Base-by-base conservation (phyloP, 495 filamentous ascomycete genomes). In the Geoglossum glabrum region DNA sequence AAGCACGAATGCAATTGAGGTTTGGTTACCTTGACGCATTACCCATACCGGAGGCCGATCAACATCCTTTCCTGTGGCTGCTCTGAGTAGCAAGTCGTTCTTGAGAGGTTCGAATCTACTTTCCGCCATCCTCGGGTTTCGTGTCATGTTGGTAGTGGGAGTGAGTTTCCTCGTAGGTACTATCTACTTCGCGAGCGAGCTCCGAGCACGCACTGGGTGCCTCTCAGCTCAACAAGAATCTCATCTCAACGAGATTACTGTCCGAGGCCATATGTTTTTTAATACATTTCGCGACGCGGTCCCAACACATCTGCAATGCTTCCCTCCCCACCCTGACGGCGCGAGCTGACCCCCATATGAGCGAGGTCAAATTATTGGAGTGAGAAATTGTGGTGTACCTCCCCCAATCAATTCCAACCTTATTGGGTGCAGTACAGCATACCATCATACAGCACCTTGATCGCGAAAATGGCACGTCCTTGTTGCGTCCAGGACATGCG, bases 41-140 rank as follows among this genome's bases (percentile, higher is more conserved):
- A 97, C 87, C 93, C 92, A 98, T 71, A 92, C 84, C 51, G 92
- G 92, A 57, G 93, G 81, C 56, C 90, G 81, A 66, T 95, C 87
- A 59, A 96, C 87, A 65, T 80, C 80, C 70, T 95, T 76, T 64
- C 90, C 90, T 95, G 43, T 80, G 57, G 90, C 90, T 55, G 89
- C 84, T 69, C 92, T 78, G 59, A 98, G 69, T 62, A 98, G 74
- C 58, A 95, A 71, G 65, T 97, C 92, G 67, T 97, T 98, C 70
- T 87, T 79, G 64, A 97, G 71, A 38, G 87, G 83, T 58, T 79
- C 79, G 61, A 95, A 94, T 64, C 78, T 67, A 62, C 75, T 3
- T 38, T 3, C 33, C 31, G 40, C 21, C 33, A 45, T 38, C 27
- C 19, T 40, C 11, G 36, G 13, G 2, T 15, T 40, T 40, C 2